Percentiles rank a stretch among this genome's conserved stretches.
phyloP scores from a whole-genome alignment of 202 grass and related monocot genomes.

The Hordeum pubiflorum region DNA sequence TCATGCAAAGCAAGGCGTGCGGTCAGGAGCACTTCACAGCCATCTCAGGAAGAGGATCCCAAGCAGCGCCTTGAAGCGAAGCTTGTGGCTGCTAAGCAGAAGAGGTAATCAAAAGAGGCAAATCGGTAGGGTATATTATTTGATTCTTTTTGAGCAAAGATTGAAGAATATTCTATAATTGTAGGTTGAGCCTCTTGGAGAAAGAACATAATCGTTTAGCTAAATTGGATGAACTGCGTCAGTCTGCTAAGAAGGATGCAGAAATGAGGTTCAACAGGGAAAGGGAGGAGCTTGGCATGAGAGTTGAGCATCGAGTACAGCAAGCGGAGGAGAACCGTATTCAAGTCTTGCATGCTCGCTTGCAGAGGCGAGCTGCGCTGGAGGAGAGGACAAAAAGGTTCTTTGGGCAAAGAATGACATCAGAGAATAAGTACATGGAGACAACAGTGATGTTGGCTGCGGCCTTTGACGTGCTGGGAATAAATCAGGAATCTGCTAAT shows the following conservation, averaged over 20 bases:
- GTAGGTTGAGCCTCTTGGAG: slow-evolving; percentile 68
- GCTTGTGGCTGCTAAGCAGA: slow-evolving; percentile 70
- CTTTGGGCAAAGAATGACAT: slow-evolving; percentile 39
- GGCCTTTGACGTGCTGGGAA: slow-evolving; percentile 53
- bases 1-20: slow-evolving; percentile 72
- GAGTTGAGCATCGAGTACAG: slow-evolving; percentile 51
- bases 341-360: slow-evolving; percentile 53
- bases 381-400: slow-evolving; percentile 69
- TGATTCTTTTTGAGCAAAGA: slow-evolving; percentile 12
- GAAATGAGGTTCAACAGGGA: slow-evolving; percentile 71
- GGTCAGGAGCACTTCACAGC: slow-evolving; percentile 49
- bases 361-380: slow-evolving; percentile 57
- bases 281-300: slow-evolving; percentile 60
- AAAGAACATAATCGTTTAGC: slow-evolving; percentile 71
- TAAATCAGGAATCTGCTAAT: slow-evolving; percentile 48
- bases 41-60: slow-evolving; percentile 72
- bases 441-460: slow-evolving; percentile 58
- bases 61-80: slow-evolving; percentile 64
- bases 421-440: slow-evolving; percentile 72
- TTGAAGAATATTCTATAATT: slow-evolving; percentile 4
- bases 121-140: background rate
- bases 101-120: slow-evolving; percentile 50
- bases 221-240: slow-evolving; percentile 57
- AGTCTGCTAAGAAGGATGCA: slow-evolving; percentile 66
- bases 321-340: slow-evolving; percentile 70